Evolutionary conservation across 305 asterid genomes (phyloP).

Genomic region (Solanum hybrid): DNA sequence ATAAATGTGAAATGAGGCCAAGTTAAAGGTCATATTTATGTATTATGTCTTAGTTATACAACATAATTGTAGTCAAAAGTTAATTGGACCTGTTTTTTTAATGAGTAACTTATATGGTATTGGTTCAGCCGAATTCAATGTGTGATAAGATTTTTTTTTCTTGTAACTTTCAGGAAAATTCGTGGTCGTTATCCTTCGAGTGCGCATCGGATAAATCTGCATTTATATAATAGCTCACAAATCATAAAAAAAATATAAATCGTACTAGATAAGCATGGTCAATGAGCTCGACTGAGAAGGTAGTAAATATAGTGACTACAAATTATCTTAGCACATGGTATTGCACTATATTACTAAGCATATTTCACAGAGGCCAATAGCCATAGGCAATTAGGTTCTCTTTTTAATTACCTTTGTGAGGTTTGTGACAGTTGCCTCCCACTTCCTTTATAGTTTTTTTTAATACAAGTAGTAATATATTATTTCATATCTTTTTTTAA

Average conservation of each 20-base stretch:
- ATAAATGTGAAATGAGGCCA: too few species aligned
- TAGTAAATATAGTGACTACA: neutral
- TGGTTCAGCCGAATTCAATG: neutral
- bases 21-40: too few species aligned
- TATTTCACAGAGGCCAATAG: neutral
- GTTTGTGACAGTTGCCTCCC: neutral
- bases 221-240: neutral
- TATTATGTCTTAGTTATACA: neutral
- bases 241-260: neutral
- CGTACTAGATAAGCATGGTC: neutral
- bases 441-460: neutral
- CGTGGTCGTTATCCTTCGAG: accelerated
- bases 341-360: neutral
- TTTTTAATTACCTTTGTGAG: neutral
- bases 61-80: neutral
- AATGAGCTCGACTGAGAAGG: neutral
- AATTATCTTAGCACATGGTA: neutral
- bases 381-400: neutral
- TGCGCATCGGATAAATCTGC: too few species aligned
- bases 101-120: neutral
- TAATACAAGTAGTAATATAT: neutral
- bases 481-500: neutral
- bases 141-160: neutral
- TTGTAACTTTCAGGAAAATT: too few species aligned
- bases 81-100: neutral